phyloP scores from a whole-genome alignment of 257 asterid species.

The Rhazya stricta region DNA sequence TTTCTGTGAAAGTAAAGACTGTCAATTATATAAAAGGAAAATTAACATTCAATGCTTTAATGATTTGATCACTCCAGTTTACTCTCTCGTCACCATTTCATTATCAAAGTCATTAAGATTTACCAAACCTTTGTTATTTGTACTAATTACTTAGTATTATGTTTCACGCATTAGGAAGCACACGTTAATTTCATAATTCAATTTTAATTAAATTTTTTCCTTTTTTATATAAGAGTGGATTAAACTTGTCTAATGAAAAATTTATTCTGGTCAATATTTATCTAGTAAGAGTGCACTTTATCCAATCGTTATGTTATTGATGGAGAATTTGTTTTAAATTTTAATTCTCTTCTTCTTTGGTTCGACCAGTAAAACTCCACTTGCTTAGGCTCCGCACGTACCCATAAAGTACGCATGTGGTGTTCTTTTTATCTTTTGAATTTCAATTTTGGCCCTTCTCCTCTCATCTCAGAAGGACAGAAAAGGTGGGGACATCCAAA shows the following conservation, averaged over 20 bases:
- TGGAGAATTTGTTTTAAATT: too few relatives aligned
- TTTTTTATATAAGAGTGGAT: too few relatives aligned
- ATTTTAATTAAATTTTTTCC: neutral
- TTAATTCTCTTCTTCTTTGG: neutral
- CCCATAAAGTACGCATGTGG: neutral
- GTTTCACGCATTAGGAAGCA: neutral
- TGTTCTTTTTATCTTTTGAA: neutral
- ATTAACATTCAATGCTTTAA: neutral
- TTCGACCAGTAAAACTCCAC: neutral
- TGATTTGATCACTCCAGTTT: neutral
- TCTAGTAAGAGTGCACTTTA: too few relatives aligned
- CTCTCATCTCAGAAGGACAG: neutral
- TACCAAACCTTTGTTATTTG: neutral
- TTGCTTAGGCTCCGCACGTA: constrained; percentile 8
- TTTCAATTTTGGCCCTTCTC: constrained; percentile 14
- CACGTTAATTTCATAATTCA: neutral
- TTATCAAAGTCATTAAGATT: neutral
- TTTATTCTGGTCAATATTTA: too few relatives aligned
- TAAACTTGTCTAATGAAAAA: too few relatives aligned
- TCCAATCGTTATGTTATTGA: too few relatives aligned
- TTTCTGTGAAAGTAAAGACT: neutral
- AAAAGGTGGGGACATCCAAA: neutral
- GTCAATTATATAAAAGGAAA: neutral
- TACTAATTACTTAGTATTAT: too few relatives aligned
- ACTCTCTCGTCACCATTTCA: neutral